Conservation (phyloP, 2,329 filamentous ascomycete species). For the Monilinia laxa region DNA sequence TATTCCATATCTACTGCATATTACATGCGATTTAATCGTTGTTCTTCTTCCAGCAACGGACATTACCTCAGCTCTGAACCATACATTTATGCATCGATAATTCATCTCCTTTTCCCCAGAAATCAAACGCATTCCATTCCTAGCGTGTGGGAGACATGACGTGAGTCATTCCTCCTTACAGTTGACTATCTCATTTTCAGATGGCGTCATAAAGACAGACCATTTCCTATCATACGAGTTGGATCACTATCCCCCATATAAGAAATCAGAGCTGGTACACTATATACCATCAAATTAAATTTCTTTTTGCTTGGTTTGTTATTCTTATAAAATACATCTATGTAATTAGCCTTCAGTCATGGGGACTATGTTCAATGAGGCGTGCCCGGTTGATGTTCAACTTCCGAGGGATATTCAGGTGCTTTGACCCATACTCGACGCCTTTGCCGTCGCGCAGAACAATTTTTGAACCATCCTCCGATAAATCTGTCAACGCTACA, state of each 20-base stretch:
- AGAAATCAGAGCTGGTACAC: neutral
- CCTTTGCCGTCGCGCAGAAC: slow-evolving; percentile 11
- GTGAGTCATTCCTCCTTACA: neutral
- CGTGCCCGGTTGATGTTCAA: slow-evolving; percentile 2
- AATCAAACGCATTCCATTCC: neutral
- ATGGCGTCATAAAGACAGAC: neutral
- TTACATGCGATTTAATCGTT: neutral
- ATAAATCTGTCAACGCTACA: slow-evolving; percentile 14
- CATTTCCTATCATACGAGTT: neutral
- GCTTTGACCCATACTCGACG: neutral
- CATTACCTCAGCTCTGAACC: neutral
- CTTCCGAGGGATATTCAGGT: neutral
- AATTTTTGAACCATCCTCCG: neutral
- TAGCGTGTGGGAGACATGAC: neutral
- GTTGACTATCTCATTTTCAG: neutral
- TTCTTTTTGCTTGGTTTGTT: neutral
- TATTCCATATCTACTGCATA: neutral
- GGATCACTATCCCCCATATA: neutral
- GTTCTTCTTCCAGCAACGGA: neutral
- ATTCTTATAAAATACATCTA: slow-evolving; percentile 5
- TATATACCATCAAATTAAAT: neutral
- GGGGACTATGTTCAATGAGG: neutral
- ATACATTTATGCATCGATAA: neutral
- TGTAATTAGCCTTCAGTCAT: neutral
- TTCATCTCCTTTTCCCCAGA: no score